Base-by-base conservation (phyloP, 495 filamentous ascomycete genomes). In the Penicillium ucsense region DNA sequence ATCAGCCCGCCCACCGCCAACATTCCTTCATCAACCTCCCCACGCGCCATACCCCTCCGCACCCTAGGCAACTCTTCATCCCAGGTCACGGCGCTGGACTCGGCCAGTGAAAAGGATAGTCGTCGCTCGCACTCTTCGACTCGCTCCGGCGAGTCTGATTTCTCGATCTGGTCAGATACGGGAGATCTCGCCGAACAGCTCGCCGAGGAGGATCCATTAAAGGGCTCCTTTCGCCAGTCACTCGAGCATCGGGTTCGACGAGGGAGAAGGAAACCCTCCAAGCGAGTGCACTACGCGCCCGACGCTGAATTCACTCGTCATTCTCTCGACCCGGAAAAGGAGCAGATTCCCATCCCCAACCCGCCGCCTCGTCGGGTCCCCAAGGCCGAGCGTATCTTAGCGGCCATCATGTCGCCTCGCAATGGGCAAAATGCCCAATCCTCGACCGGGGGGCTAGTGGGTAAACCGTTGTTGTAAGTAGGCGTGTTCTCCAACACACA, bases 111-210 rank as follows among this genome's bases (percentile, higher is more conserved):
- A 56, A 65, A 69, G 54, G 62, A 62, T 46, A 73, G 67, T 55
- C 72, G 71, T 49, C 76, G 68, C 46, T 74, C 74, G 55, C 71
- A 72, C 55, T 82, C 79, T 49, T 74, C 71, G 44, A 64, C 69
- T 68, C 76, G 71, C 64, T 84, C 82, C 46, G 73, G 66, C 55
- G 80, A 77, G 59, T 88, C 85, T 45, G 82, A 84, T 54, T 84
- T 85, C 64, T 90, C 87, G 31, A 65, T 79, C 46, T 95, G 88
- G 89, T 87, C 87, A 61, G 88, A 95, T 60, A 92, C 89, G 41
- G 92, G 89, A 44, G 92, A 96, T 68, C 78, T 97, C 49, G 85
- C 85, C 54, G 89, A 95, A 70, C 90, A 94, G 75, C 75, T 89
- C 54, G 82, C 79, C 45, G 85, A 83, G 67, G 86, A 92, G 65